A percentile compares a stretch with the other conserved stretches of the same genome.
Evolutionary conservation across 345 rosid genomes (phyloP).

Genomic region (Combretum micranthum): DNA sequence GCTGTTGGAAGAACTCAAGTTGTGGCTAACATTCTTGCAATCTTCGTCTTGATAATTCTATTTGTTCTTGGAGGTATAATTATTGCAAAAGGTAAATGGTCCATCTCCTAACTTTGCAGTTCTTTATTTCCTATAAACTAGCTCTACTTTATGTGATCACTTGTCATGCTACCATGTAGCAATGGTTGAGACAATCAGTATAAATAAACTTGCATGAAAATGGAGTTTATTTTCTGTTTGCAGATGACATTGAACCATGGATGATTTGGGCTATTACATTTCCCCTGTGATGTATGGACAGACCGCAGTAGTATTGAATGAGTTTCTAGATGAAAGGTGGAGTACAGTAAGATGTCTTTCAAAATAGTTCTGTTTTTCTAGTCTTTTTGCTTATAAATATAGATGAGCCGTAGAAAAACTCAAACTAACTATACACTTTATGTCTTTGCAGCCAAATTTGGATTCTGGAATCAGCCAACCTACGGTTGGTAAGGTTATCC

Average conservation of each 20-base stretch:
- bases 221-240: background rate
- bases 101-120: background rate
- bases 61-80: slow-evolving; percentile 77
- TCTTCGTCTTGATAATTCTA: slow-evolving; percentile 50
- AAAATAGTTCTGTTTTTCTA: background rate
- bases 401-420: background rate
- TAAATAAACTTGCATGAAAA: no score
- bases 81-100: slow-evolving; percentile 52
- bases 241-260: slow-evolving; percentile 61
- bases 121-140: no score
- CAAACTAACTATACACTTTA: no score
- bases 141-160: no score
- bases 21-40: slow-evolving; percentile 52
- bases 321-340: slow-evolving; percentile 79
- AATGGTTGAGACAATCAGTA: no score
- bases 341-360: slow-evolving; percentile 32
- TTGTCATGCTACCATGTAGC: no score
- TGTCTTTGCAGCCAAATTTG: slow-evolving; percentile 28
- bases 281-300: slow-evolving; percentile 96
- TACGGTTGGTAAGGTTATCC: slow-evolving; percentile 51
- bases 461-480: slow-evolving; percentile 34
- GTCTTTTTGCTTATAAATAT: background rate
- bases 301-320: slow-evolving; percentile 70
- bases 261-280: slow-evolving; percentile 64
- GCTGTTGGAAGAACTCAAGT: slow-evolving; percentile 71